phyloP scores from a whole-genome alignment of 768 basidiomycete species.

The Favolaschia claudopus region DNA sequence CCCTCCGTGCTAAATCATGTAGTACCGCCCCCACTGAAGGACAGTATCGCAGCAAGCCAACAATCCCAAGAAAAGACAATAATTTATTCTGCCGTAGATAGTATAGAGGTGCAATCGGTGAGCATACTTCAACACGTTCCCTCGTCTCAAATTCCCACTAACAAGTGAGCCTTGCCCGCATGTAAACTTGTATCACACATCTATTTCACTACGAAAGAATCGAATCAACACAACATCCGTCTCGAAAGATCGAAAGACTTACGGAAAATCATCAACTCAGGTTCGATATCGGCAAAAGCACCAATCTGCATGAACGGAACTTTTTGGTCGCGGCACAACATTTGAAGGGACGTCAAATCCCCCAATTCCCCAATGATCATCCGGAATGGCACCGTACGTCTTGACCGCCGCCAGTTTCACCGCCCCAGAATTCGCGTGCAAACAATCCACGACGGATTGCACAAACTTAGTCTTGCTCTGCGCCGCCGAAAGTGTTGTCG shows the following conservation, averaged over 20 bases:
- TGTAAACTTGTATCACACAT: not conserved
- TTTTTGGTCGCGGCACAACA: not conserved
- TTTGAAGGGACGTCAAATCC: not conserved
- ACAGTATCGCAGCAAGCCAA: too few relatives aligned
- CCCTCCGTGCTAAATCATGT: too few relatives aligned
- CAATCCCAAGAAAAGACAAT: too few relatives aligned
- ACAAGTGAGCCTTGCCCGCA: slow-evolving; percentile 1
- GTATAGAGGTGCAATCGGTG: too few relatives aligned
- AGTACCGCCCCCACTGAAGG: too few relatives aligned
- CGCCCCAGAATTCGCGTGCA: not conserved
- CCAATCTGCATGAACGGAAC: slow-evolving; percentile 17
- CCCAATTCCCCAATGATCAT: slow-evolving; percentile 21
- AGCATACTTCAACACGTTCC: too few relatives aligned
- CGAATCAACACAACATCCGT: not conserved
- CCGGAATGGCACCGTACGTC: slow-evolving; percentile 14
- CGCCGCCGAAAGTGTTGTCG: not conserved
- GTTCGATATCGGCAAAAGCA: slow-evolving; percentile 14
- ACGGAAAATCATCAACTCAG: slow-evolving; percentile 18
- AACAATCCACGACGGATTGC: slow-evolving; percentile 2
- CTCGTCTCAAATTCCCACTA: not conserved
- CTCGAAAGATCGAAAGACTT: not conserved
- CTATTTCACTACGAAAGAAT: not conserved
- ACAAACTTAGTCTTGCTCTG: slow-evolving; percentile 17
- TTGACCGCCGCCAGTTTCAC: slow-evolving; percentile 4
- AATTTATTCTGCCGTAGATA: too few relatives aligned